phyloP scores from a whole-genome alignment of 768 basidiomycete genomes.

The Cubamyces sp. region DNA sequence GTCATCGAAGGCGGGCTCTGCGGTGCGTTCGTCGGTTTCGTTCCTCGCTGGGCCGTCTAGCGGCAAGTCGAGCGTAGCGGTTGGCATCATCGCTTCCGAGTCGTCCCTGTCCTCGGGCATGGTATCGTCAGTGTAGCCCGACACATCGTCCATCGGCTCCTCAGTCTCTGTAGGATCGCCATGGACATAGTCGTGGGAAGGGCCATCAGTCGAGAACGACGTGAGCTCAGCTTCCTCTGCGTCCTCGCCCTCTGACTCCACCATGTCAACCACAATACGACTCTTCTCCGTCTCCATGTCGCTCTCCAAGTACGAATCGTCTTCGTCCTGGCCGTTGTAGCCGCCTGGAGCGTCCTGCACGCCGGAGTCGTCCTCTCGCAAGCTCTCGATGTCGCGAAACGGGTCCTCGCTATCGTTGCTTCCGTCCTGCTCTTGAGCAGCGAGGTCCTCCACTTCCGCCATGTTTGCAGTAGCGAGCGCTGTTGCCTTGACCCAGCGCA shows the following conservation, averaged over 20 bases:
- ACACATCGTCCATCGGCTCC: conserved; percentile 25
- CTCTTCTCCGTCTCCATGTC: conserved; percentile 31
- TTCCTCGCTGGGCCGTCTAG: background rate
- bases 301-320: conserved; percentile 9
- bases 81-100: conserved; percentile 28
- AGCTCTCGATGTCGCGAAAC: conserved; percentile 89
- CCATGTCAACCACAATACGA: conserved; percentile 52
- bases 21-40: conserved; percentile 8
- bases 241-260: conserved; percentile 51
- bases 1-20: conserved; percentile 29
- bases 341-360: background rate
- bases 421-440: conserved; percentile 41
- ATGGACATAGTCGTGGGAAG: conserved; percentile 56
- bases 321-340: conserved; percentile 11
- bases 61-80: conserved; percentile 23
- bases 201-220: conserved; percentile 74
- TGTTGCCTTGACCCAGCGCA: conserved; percentile 82
- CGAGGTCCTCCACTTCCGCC: conserved; percentile 33
- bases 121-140: conserved; percentile 38
- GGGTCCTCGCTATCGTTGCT: conserved; percentile 79
- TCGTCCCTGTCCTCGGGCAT: conserved; percentile 46
- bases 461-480: conserved; percentile 38
- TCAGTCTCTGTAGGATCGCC: conserved; percentile 39
- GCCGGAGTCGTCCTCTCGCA: conserved; percentile 53
- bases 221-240: conserved; percentile 69